Base-by-base conservation (phyloP, 306 rosid genomes). In the Clitoria ternatea region DNA sequence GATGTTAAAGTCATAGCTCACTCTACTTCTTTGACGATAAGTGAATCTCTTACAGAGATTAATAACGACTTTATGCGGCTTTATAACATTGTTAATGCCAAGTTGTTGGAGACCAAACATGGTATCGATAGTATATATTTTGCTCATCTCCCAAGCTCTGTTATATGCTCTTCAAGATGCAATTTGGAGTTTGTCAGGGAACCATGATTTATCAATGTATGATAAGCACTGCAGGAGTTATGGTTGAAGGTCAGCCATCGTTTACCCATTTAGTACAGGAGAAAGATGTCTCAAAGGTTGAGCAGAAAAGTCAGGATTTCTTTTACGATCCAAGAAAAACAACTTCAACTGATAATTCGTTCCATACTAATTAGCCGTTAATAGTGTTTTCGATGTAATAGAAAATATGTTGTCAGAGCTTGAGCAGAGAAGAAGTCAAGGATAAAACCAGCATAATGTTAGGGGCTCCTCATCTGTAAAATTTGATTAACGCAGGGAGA, bases 371-470 rank as follows among this genome's bases (percentile, higher is more conserved):
- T 74, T 85, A 72, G 99, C 97, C 64, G 92, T 94, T 61, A 94
- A 86, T 75, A 94, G 85, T 86, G 96, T 94, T 73, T 91, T 87
- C 82, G 88, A 90, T 54, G 96, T 94, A 55, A 73, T 91, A 80
- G 99, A 91, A 83, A 79, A 87, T 79, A 84, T n/a, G 96, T 72
- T 91, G 49, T 14, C 87, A 42, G 87, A 94, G 71, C 70, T 87
- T 63, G 99, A 87, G 81, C 85, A 86, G 77, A 75, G 78, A 22
- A 62, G 83, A 67, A 73, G 75, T 18, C 65, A 74, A 78, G 73
- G 78, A 75, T 20, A 73, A 63, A 80, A 69, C 79, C 42, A 57
- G 70, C 19, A 49, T 61, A 75, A 85, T 75, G 33, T 70, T 73
- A 79, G 77, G 53, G 17, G 39, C 39, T 53, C n/a, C 66, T 11